These are phyloP conservation scores for Daldinia loculata DNA, from an alignment of 495 filamentous ascomycete species.

Conservation along the genomic window DNA sequence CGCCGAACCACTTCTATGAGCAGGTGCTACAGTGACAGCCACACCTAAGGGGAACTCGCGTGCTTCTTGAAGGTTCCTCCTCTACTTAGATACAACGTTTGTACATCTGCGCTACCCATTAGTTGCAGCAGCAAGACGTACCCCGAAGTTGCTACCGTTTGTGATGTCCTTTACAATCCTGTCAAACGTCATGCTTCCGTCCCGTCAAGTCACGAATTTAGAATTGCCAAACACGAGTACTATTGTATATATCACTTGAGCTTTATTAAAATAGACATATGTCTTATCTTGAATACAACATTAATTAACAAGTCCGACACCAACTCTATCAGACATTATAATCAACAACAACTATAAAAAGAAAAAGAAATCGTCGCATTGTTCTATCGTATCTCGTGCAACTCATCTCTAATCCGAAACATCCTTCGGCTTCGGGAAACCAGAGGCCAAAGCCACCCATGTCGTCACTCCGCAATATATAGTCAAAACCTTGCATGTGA, in stretches of 20 bases:
- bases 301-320: neutral
- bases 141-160: conserved; percentile 1
- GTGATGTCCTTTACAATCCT: neutral
- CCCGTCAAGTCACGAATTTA: conserved; percentile 18
- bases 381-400: conserved; percentile 3
- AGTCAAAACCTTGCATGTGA: conserved; percentile 32
- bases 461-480: conserved; percentile 27
- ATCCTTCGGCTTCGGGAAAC: neutral
- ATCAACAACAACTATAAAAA: too few species aligned
- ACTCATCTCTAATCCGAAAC: conserved; percentile 29
- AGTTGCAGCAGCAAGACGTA: neutral
- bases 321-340: neutral
- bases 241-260: neutral
- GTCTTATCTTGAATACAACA: too few species aligned
- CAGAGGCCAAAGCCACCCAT: conserved; percentile 11
- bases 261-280: neutral
- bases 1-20: neutral
- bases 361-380: neutral
- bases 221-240: neutral
- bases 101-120: neutral
- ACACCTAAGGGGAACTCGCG: conserved; percentile 10
- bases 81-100: neutral
- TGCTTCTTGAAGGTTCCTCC: neutral
- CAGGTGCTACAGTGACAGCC: conserved; percentile 31
- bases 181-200: conserved; percentile 35